Evolutionary conservation across 176 grass and related monocot species (phyloP), one percentile per base, ranked within the genome.

Genomic region (Ensete ventricosum): DNA sequence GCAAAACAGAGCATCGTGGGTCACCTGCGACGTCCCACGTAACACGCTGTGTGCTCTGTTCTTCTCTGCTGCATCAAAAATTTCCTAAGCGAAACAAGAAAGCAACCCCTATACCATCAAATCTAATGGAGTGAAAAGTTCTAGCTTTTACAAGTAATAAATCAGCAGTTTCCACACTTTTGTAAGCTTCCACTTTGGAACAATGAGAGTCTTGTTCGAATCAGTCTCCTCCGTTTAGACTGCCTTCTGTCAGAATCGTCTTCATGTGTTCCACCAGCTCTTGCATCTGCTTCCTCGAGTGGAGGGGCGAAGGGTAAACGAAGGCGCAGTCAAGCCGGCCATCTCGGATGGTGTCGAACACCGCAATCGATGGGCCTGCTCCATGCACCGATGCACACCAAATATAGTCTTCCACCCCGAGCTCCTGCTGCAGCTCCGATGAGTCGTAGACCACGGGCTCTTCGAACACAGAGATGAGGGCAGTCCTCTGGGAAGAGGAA

Each of bases 261-360:
- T 78, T 89, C 69, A 93, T 89, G 71, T 76, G 79, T 16, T 91
- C 69, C 7, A 91, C 64, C 2, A 93, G 11, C 0, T 80, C 78
- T 65, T 87, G 66, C 2, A 98, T 71, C 74, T 98, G 95, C 75
- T 87, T 80, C 54, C 86, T 87, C n/a, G 95, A 93, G 77, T 98
- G 94, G 8, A 98, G 88, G 20, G 90, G 94, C 54, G 84, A 80
- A 49, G 94, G 90, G 77, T 91, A 98, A 55, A 93, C 68, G 76
- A 84, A 89, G 9, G 23, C 54, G 21, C 80, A 98, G 4, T 98
- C 84, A 74, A 98, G 26, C 67, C 52, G 51, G 34, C 90, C 90
- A 55, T 98, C 85, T 62, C 81, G 82, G 60, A 98, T 75, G 0
- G 80, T 82, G 76, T 98, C 94, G 66, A 98, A 98, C 50, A 98